Evolutionary conservation across 495 filamentous ascomycete genomes (phyloP).

Genomic region (Astrothelium macrocarpum): DNA sequence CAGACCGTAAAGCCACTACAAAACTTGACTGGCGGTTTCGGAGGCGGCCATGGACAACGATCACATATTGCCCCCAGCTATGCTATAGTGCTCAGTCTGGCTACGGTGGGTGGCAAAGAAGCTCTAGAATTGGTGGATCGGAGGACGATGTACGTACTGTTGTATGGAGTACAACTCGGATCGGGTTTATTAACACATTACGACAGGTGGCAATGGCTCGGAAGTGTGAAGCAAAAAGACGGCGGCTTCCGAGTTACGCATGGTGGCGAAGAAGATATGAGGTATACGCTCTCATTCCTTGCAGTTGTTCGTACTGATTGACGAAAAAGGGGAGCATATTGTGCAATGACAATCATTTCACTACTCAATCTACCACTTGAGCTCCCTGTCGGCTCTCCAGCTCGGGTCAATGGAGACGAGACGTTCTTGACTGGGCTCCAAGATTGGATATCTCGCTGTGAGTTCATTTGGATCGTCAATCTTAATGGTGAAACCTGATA

Average conservation of each 20-base stretch:
- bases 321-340: constrained; percentile 70
- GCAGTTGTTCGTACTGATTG: constrained; percentile 8
- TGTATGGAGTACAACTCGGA: not conserved
- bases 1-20: constrained; percentile 69
- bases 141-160: constrained; percentile 53
- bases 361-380: constrained; percentile 74
- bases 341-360: constrained; percentile 70
- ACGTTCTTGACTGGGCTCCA: constrained; percentile 58
- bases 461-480: constrained; percentile 25
- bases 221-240: constrained; percentile 67
- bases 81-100: constrained; percentile 66
- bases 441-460: constrained; percentile 76
- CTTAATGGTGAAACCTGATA: not conserved
- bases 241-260: constrained; percentile 74
- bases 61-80: constrained; percentile 86
- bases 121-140: constrained; percentile 70
- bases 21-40: constrained; percentile 78
- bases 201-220: constrained; percentile 71
- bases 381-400: constrained; percentile 53
- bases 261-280: constrained; percentile 84
- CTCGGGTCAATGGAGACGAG: constrained; percentile 37
- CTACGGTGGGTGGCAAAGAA: constrained; percentile 63
- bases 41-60: constrained; percentile 82
- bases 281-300: constrained; percentile 40
- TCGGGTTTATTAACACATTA: not conserved